These are phyloP conservation scores for Xylariales sp. DNA, from an alignment of 2,329 filamentous ascomycete species.

Conservation along the genomic window DNA sequence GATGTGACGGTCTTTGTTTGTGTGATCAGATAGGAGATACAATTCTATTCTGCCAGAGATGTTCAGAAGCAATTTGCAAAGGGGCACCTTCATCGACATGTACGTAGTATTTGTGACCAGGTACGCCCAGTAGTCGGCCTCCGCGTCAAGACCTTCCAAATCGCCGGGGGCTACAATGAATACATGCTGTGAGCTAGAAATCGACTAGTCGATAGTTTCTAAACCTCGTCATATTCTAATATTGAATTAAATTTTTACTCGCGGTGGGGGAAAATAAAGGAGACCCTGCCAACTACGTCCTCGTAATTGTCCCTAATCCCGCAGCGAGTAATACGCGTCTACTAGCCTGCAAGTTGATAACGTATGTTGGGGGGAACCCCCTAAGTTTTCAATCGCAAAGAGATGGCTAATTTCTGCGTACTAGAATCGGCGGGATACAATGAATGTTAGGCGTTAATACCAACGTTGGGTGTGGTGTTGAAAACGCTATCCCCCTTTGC, in stretches of 20 bases:
- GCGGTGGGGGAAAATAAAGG: neutral
- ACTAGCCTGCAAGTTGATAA: too few relatives aligned
- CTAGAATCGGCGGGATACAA: constrained; percentile 16
- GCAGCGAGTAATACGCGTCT: neutral
- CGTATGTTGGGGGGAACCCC: neutral
- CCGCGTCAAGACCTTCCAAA: too few relatives aligned
- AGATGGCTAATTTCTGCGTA: constrained; percentile 24
- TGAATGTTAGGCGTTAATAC: constrained; percentile 22
- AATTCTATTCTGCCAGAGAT: too few relatives aligned
- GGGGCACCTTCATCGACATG: too few relatives aligned
- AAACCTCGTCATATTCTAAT: neutral
- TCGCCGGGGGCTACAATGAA: too few relatives aligned
- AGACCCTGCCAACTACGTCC: neutral
- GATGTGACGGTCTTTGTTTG: too few relatives aligned
- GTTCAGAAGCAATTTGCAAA: too few relatives aligned
- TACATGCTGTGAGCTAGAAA: neutral
- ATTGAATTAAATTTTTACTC: neutral
- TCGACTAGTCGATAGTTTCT: neutral
- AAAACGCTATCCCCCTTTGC: constrained; percentile 33
- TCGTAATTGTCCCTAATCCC: neutral
- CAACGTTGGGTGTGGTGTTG: constrained; percentile 17
- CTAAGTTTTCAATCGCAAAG: constrained; percentile 22
- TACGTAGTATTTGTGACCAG: too few relatives aligned
- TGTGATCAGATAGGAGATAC: too few relatives aligned
- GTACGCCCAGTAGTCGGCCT: too few relatives aligned